A percentile compares a stretch with the other conserved stretches of the same genome.
These are phyloP conservation scores for Magnolia sinica DNA, from an alignment of 164 flowering plant genomes.

Conservation along the genomic window DNA sequence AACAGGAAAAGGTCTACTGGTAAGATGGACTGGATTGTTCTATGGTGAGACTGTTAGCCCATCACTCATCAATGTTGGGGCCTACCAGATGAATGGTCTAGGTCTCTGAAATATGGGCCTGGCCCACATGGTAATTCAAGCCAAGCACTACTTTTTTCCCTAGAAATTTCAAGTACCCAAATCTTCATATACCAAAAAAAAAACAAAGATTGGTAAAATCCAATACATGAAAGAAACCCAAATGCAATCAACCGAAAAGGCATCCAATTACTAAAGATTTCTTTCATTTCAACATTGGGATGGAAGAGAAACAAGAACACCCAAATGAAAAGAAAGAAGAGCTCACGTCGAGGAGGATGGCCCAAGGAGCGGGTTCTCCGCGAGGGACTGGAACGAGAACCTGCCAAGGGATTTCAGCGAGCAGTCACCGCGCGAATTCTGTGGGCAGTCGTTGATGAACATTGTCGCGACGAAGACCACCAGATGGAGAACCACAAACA, in stretches of 20 bases:
- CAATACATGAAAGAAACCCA: background rate
- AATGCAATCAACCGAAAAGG: background rate
- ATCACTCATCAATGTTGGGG: no score
- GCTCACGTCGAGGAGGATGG: constrained; percentile 73
- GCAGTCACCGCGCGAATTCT: constrained; percentile 55
- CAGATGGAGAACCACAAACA: constrained; percentile 52
- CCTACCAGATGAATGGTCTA: no score
- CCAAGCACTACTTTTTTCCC: no score
- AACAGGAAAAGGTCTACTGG: no score
- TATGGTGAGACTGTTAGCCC: no score
- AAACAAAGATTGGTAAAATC: no score
- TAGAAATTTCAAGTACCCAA: no score
- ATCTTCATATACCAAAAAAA: no score
- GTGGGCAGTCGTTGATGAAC: constrained; percentile 59
- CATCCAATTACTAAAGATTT: background rate
- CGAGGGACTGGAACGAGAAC: constrained; percentile 66
- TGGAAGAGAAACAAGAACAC: constrained; percentile 6
- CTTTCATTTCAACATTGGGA: background rate
- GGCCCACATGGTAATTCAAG: no score
- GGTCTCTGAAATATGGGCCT: no score
- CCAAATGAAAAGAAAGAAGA: background rate
- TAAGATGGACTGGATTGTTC: no score
- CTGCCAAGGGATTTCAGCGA: constrained; percentile 40
- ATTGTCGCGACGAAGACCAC: constrained; percentile 51
- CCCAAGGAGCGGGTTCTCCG: constrained; percentile 74